These are phyloP conservation scores for Cladosporium oxysporum DNA, from an alignment of 2,329 filamentous ascomycete species.

Conservation along the genomic window DNA sequence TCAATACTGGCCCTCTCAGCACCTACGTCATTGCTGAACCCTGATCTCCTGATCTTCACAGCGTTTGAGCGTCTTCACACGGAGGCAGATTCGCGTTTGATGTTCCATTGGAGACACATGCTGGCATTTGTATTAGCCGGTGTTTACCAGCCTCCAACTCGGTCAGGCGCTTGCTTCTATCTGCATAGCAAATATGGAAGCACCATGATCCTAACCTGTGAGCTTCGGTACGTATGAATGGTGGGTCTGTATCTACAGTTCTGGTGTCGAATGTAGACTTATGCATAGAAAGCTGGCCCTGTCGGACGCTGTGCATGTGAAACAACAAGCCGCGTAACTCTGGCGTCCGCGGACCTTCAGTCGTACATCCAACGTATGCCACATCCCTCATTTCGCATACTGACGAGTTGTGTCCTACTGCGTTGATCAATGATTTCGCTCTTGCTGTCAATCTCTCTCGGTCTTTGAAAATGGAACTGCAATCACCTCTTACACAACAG, in stretches of 20 bases:
- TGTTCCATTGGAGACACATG: background rate
- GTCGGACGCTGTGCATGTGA: background rate
- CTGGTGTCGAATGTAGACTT: background rate
- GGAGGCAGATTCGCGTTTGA: background rate
- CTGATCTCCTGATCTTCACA: background rate
- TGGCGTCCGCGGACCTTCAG: background rate
- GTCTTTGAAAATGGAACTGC: slow-evolving; percentile 13
- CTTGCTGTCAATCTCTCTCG: background rate
- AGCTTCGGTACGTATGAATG: background rate
- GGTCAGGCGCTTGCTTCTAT: background rate
- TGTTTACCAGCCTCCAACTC: background rate
- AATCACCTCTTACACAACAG: slow-evolving; percentile 91
- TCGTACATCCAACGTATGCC: slow-evolving; percentile 7
- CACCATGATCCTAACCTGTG: background rate
- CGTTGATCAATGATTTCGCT: background rate
- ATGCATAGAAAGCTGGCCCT: background rate
- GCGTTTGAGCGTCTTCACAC: background rate
- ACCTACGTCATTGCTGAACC: background rate
- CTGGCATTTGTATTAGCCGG: background rate
- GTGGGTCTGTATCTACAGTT: background rate
- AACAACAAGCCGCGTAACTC: slow-evolving; percentile 1
- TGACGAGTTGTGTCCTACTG: background rate
- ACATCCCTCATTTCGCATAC: background rate
- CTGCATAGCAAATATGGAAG: background rate
- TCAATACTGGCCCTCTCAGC: background rate